Evolutionary conservation across 176 grass and related monocot genomes (phyloP).

Genomic region (Zoysia japonica): DNA sequence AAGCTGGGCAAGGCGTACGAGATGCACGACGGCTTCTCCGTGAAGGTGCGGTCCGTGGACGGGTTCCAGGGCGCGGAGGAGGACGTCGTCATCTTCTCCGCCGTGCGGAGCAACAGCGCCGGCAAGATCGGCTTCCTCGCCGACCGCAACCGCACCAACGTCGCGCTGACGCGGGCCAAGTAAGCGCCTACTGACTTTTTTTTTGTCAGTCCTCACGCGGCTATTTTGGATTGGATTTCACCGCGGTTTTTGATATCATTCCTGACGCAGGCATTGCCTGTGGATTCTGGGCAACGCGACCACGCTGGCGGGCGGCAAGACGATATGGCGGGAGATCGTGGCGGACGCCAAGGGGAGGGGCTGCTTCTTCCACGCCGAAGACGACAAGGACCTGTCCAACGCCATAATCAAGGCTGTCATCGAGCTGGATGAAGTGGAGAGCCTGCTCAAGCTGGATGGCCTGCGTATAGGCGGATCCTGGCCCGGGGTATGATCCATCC

Average conservation of each 20-base stretch:
- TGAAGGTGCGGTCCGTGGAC: slow-evolving; percentile 77
- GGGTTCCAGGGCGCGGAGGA: slow-evolving; percentile 86
- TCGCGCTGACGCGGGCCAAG: slow-evolving; percentile 71
- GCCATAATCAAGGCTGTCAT: slow-evolving; percentile 32
- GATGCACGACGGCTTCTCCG: slow-evolving; percentile 15
- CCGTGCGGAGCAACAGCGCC: slow-evolving; percentile 56
- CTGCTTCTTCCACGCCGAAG: slow-evolving; percentile 38
- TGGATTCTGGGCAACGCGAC: slow-evolving; percentile 60
- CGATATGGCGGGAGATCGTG: slow-evolving; percentile 57
- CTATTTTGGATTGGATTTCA: neutral
- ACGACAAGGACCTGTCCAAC: slow-evolving; percentile 43
- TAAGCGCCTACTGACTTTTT: neutral
- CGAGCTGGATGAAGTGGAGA: slow-evolving; percentile 42
- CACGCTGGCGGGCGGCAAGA: slow-evolving; percentile 48
- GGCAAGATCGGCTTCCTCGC: slow-evolving; percentile 60
- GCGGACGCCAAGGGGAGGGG: slow-evolving; percentile 46
- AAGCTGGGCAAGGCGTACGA: slow-evolving; percentile 42
- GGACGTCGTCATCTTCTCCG: slow-evolving; percentile 67
- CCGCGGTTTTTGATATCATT: neutral
- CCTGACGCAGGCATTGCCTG: slow-evolving; percentile 55
- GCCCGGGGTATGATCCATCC: neutral
- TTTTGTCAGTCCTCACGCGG: neutral
- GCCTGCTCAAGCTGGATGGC: slow-evolving; percentile 2
- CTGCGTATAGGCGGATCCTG: slow-evolving; percentile 22
- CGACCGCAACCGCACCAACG: slow-evolving; percentile 58